Conservation (phyloP, 2,329 filamentous ascomycete genomes). For the Didymella glomerata region DNA sequence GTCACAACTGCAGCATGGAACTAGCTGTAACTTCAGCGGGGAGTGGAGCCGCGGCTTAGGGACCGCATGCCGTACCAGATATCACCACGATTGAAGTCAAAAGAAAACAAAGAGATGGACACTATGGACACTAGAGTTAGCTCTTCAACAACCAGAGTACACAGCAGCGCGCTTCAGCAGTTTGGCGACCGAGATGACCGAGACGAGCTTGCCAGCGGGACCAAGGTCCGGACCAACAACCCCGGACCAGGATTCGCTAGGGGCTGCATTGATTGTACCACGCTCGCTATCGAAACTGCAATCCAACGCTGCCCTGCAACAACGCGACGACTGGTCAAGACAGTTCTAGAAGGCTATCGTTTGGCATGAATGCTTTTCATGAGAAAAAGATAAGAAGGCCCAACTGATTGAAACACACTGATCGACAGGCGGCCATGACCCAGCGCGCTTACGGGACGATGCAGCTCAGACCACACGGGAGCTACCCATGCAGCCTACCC, state of each 20-base stretch:
- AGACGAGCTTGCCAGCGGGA: conserved; percentile 7
- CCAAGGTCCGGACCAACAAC: conserved; percentile 7
- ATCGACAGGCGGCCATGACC: conserved; percentile 15
- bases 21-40: background rate
- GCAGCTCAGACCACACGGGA: conserved; percentile 32
- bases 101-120: conserved; percentile 11
- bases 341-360: background rate
- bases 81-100: background rate
- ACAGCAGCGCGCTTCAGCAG: background rate
- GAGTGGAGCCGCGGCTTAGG: conserved; percentile 11
- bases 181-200: background rate
- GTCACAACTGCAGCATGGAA: conserved; percentile 2
- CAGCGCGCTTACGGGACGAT: conserved; percentile 32
- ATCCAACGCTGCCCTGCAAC: conserved; percentile 16
- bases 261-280: conserved; percentile 18
- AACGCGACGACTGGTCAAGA: conserved; percentile 3
- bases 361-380: conserved; percentile 2
- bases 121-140: background rate
- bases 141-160: conserved; percentile 1
- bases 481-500: conserved; percentile 29
- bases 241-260: conserved; percentile 9
- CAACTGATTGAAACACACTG: conserved; percentile 4
- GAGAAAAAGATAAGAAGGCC: conserved; percentile 5
- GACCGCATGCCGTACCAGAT: conserved; percentile 1
- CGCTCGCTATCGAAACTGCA: conserved; percentile 15